Base-by-base conservation (phyloP, 2,329 filamentous ascomycete genomes). In the Pleurostoma richardsiae region DNA sequence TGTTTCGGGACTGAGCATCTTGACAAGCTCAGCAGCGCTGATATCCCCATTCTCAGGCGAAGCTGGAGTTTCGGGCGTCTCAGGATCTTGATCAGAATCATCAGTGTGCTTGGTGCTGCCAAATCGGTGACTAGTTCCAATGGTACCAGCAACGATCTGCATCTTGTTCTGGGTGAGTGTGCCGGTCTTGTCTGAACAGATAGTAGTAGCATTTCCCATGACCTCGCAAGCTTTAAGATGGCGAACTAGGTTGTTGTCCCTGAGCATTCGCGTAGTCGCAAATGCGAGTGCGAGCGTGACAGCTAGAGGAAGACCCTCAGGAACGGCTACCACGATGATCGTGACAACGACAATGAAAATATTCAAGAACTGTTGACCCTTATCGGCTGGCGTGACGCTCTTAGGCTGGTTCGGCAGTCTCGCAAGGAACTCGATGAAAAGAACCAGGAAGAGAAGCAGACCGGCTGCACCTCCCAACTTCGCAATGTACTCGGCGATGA, bases 361-460 rank as follows among this genome's bases (percentile, higher is more conserved):
- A 49, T 85, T 77, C 54, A 90, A 74, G 57, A 90, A 90, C 44
- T 80, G 75, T 58, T 92, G 88, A 6, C 87, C 90, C 69, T 95
- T 96, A 45, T 82, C 65, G 3, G 88, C 83, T 3, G 89, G 75
- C 0, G 76, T 76, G 2, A 68, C 68, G 4, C 59, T 53, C 48
- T 79, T 73, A 19, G 52, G 52, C 65, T 69, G 46, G 66, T 76
- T 61, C 5, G 73, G 71, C 3, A 96, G 76, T 10, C 80, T 70
- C 42, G 83, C 88, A 7, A 94, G 72, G 61, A 95, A 96, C 57
- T 90, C 80, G 69, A 96, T 91, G 59, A 96, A 81, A 10, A 96
- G 75, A 41, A 95, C 86, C 41, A 92, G 75, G 68, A 96, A 96
- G 41, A 96, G 74, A 6, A 90, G 70, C 10, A 94, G 71, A 53